Evolutionary conservation across 306 rosid genomes (phyloP).

Genomic region (Acacia acuminata): DNA sequence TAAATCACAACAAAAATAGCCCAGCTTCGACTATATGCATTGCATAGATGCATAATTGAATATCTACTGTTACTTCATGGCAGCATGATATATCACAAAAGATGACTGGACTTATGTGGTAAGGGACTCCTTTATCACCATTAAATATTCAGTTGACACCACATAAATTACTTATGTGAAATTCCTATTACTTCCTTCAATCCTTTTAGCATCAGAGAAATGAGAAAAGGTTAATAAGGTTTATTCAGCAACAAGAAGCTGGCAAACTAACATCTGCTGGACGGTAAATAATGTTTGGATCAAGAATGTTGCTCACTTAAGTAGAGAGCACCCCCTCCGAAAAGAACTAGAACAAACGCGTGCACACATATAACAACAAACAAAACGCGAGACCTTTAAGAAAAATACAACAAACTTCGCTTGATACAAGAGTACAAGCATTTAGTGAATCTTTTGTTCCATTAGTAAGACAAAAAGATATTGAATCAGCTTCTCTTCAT

Average conservation of each 20-base stretch:
- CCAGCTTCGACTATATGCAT: slow-evolving; percentile 18
- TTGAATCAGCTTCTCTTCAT: slow-evolving; percentile 15
- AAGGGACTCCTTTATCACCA: background rate
- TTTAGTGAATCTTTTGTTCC: background rate
- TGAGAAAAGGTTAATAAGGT: background rate
- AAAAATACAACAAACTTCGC: background rate
- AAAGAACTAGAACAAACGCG: background rate
- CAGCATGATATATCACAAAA: slow-evolving; percentile 11
- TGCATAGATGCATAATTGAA: slow-evolving; percentile 9
- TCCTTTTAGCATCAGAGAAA: background rate
- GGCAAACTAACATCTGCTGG: background rate
- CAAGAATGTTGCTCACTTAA: background rate
- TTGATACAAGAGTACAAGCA: background rate
- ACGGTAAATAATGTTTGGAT: background rate
- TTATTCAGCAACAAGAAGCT: slow-evolving; percentile 1
- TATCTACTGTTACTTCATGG: background rate
- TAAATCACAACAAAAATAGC: background rate
- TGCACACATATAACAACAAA: background rate
- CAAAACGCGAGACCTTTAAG: slow-evolving; percentile 1
- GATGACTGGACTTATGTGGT: slow-evolving; percentile 5
- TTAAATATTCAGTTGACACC: slow-evolving; percentile 20
- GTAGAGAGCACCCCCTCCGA: background rate
- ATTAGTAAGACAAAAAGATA: slow-evolving; percentile 1
- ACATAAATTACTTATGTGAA: background rate
- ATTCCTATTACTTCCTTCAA: background rate